A percentile compares a stretch with the other conserved stretches of the same genome.
Evolutionary conservation across 1,139 yeast species (phyloP).

Genomic region (Komagataea norvegica): DNA sequence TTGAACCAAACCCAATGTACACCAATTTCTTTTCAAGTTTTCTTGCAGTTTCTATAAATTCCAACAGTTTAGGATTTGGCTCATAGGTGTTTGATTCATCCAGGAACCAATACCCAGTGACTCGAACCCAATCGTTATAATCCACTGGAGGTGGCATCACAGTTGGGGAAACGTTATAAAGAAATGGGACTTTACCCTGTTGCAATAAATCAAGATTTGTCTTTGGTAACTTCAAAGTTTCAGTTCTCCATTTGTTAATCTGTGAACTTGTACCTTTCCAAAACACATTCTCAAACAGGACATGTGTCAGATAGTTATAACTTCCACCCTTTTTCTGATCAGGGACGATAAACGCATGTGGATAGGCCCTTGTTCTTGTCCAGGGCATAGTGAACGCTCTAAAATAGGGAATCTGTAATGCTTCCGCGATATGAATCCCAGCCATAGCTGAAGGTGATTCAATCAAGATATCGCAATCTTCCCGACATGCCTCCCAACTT

Average conservation of each 20-base stretch:
- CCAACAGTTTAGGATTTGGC: conserved; percentile 57
- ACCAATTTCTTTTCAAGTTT: conserved; percentile 63
- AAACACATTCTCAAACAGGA: conserved; percentile 83
- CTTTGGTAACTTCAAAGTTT: conserved; percentile 55
- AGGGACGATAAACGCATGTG: conserved; percentile 94
- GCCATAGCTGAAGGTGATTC: conserved; percentile 97
- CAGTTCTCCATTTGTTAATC: conserved; percentile 81
- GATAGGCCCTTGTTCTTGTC: conserved; percentile 93
- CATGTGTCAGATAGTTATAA: conserved; percentile 87
- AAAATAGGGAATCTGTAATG: conserved; percentile 81
- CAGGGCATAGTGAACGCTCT: conserved; percentile 98
- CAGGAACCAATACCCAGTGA: conserved; percentile 94
- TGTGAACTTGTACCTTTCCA: conserved; percentile 94
- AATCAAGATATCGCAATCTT: conserved; percentile 66
- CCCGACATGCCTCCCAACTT: conserved; percentile 85
- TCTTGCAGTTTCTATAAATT: conserved; percentile 63
- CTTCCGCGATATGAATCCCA: conserved; percentile 93
- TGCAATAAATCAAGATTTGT: conserved; percentile 69
- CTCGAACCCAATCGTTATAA: conserved; percentile 89
- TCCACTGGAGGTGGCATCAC: conserved; percentile 91
- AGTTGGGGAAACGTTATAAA: conserved; percentile 83
- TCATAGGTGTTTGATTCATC: conserved; percentile 60
- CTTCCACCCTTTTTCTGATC: conserved; percentile 91
- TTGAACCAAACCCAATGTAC: conserved; percentile 93
- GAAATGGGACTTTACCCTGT: conserved; percentile 77